Percentiles rank a stretch among this genome's conserved stretches.
Evolutionary conservation across 768 basidiomycete genomes (phyloP).

Genomic region (Leucosporidium yakuticum): DNA sequence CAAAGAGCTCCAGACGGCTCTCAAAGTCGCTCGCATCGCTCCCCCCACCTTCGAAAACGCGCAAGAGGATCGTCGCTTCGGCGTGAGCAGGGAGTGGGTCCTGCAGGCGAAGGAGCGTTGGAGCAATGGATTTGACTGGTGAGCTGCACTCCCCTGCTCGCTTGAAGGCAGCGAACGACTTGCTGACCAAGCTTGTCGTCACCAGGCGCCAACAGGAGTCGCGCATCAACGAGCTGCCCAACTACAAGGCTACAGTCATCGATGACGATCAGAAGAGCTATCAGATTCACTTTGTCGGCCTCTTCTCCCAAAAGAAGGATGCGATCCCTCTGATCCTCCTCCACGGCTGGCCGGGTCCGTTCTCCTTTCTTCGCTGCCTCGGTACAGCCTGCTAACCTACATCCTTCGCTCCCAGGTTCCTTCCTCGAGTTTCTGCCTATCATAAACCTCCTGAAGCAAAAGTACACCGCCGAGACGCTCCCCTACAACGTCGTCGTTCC

Average conservation of each 20-base stretch:
- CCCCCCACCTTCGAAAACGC: slow-evolving; percentile 15
- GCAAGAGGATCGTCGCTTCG: slow-evolving; percentile 8
- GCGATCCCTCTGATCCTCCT: slow-evolving; percentile 38
- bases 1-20: neutral
- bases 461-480: slow-evolving; percentile 23
- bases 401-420: slow-evolving; percentile 17
- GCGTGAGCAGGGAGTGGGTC: slow-evolving; percentile 22
- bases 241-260: slow-evolving; percentile 29
- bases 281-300: slow-evolving; percentile 37
- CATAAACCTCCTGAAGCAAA: slow-evolving; percentile 8
- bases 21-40: slow-evolving; percentile 3
- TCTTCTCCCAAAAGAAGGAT: slow-evolving; percentile 29
- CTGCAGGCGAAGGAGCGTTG: slow-evolving; percentile 21
- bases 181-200: neutral
- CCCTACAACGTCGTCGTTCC: slow-evolving; percentile 36
- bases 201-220: neutral
- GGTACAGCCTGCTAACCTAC: too few relatives aligned
- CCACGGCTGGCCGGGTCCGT: slow-evolving; percentile 39
- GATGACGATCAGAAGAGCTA: slow-evolving; percentile 4
- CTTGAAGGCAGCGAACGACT: neutral
- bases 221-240: slow-evolving; percentile 30
- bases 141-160: neutral
- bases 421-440: slow-evolving; percentile 38
- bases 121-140: slow-evolving; percentile 34
- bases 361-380: neutral